A percentile compares a stretch with the other conserved stretches of the same genome.
Evolutionary conservation across 1,284 basidiomycete genomes (phyloP).

Genomic region (Cryptococcus hybrid): DNA sequence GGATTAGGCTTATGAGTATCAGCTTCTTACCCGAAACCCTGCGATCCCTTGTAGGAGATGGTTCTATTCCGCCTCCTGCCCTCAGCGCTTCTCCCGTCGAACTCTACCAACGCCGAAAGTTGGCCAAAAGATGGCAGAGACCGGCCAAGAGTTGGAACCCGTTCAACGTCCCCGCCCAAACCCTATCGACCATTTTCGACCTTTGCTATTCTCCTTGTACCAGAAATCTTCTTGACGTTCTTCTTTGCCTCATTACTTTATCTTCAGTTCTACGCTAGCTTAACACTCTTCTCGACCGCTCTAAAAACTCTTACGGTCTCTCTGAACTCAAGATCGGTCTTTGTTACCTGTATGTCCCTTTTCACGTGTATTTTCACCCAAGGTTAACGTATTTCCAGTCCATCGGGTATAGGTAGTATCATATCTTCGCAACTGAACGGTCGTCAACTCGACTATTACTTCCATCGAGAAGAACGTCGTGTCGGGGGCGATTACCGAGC

Average conservation of each 20-base stretch:
- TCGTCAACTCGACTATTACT: constrained; percentile 42
- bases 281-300: constrained; percentile 46
- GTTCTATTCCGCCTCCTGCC: constrained; percentile 44
- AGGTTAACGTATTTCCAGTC: constrained; percentile 18
- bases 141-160: constrained; percentile 19
- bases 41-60: constrained; percentile 46
- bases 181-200: constrained; percentile 41
- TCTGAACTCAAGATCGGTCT: constrained; percentile 48
- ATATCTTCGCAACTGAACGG: constrained; percentile 37
- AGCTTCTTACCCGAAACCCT: constrained; percentile 45
- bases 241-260: constrained; percentile 40
- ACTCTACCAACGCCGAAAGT: constrained; percentile 22
- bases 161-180: constrained; percentile 33
- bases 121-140: constrained; percentile 19
- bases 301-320: constrained; percentile 39
- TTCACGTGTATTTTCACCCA: not conserved
- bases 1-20: not conserved
- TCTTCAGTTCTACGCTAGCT: constrained; percentile 45
- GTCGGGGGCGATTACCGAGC: constrained; percentile 41
- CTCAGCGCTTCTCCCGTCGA: constrained; percentile 33
- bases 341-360: constrained; percentile 42
- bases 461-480: constrained; percentile 34
- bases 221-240: constrained; percentile 42
- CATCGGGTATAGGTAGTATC: constrained; percentile 41
- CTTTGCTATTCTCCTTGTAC: constrained; percentile 41